Evolutionary conservation across 2,329 filamentous ascomycete genomes (phyloP), one percentile per base, ranked within the genome.

Genomic region (Cryphonectria radicalis): DNA sequence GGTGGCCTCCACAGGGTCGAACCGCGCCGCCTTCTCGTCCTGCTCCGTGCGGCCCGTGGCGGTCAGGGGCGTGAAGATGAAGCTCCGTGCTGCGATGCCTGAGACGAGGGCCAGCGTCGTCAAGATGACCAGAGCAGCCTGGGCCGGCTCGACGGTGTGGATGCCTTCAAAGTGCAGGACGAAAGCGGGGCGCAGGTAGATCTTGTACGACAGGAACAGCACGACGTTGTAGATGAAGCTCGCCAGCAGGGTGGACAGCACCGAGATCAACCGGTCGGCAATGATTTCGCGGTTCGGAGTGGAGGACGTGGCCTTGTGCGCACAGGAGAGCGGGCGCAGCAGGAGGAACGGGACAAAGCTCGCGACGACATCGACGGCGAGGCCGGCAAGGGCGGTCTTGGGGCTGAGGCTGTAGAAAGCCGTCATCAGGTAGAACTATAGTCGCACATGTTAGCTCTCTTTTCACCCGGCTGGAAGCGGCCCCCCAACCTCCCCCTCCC

Each of bases 341-440:
- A 96, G 86, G 72, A 88, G 85, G 81, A 97, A 95, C 0, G 95
- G 94, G 40, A 93, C 78, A 59, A 91, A 90, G 59, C 89, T 89
- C 3, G 93, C 89, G 72, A 91, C 76, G 67, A 92, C 83, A 76
- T 95, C 92, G 76, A 95, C 91, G 46, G 82, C 79, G 66, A 94
- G 86, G 50, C 89, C 89, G 55, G 87, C 83, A 42, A 90, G 77
- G 28, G 91, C 86, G 0, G 92, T 91, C 68, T 84, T 80, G 37
- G 88, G 83, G 37, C 88, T 87, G 75, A 97, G 86, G 50, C 85
- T 82, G 86, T 97, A 97, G 84, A 97, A 97, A 67, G 90, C 90
- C 42, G 86, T 85, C 40, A 97, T 85, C 60, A 98, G 89, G 78
- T 92, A 93, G 73, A 92, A 89, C 89, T 91, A 74, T 50, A 40